Evolutionary conservation across 2,329 filamentous ascomycete genomes (phyloP).

Genomic region (Biscogniauxia mediterranea): DNA sequence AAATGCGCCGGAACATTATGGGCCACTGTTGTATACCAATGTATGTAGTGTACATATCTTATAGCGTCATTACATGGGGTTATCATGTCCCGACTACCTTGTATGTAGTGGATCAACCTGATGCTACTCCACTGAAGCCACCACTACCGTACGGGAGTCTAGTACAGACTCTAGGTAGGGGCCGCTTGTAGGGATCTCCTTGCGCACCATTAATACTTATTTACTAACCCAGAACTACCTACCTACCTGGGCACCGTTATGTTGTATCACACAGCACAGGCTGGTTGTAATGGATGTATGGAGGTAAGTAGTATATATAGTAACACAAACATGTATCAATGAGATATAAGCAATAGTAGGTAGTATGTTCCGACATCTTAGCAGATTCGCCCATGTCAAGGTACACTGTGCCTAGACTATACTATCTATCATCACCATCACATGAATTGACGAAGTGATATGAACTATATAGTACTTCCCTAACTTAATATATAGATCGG

Average conservation of each 20-base stretch:
- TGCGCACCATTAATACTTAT: neutral
- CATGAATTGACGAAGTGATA: no score
- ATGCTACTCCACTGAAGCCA: constrained; percentile 2
- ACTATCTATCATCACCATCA: neutral
- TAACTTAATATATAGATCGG: no score
- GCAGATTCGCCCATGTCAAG: neutral
- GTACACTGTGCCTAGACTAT: no score
- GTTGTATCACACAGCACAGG: no score
- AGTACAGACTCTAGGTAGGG: neutral
- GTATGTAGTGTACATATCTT: neutral
- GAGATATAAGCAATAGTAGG: neutral
- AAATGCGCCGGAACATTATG: constrained; percentile 13
- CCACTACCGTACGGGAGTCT: neutral
- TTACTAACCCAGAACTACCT: no score
- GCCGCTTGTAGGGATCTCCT: neutral
- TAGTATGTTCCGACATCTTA: neutral
- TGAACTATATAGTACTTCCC: no score
- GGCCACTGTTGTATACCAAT: neutral
- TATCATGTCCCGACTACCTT: constrained; percentile 15
- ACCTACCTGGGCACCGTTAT: no score
- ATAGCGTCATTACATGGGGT: constrained; percentile 5
- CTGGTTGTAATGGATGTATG: no score
- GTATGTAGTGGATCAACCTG: constrained; percentile 1
- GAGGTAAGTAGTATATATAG: no score
- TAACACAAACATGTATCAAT: neutral